Evolutionary conservation across 2,329 filamentous ascomycete genomes (phyloP).

Genomic region (Neofusicoccum ribis): DNA sequence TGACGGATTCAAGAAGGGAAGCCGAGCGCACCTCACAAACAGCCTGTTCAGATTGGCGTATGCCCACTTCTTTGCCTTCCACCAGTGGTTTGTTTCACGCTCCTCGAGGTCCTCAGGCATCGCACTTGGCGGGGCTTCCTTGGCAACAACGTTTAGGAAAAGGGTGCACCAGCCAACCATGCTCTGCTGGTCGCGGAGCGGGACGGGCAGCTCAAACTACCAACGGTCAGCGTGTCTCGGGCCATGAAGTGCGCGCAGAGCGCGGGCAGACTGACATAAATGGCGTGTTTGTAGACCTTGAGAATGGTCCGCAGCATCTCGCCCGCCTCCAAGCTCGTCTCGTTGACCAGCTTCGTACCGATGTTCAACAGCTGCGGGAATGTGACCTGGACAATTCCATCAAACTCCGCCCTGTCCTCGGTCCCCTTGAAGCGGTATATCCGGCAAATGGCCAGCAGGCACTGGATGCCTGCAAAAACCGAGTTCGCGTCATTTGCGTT

Average conservation of each 20-base stretch:
- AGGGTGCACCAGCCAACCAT: constrained; percentile 96
- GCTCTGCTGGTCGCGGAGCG: constrained; percentile 74
- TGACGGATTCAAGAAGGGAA: constrained; percentile 21
- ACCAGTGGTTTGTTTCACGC: constrained; percentile 94
- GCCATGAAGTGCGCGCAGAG: background rate
- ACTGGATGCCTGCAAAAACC: constrained; percentile 91
- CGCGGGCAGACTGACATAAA: constrained; percentile 68
- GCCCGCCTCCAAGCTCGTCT: constrained; percentile 89
- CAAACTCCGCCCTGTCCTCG: constrained; percentile 80
- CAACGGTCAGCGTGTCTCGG: constrained; percentile 28
- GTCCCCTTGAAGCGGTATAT: constrained; percentile 93
- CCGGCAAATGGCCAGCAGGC: constrained; percentile 88
- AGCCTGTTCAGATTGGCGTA: constrained; percentile 97
- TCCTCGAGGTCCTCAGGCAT: constrained; percentile 80
- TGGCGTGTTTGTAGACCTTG: constrained; percentile 97
- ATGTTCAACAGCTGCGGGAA: constrained; percentile 87
- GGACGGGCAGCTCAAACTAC: constrained; percentile 81
- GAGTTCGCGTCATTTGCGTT: constrained; percentile 82
- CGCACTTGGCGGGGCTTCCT: constrained; percentile 75
- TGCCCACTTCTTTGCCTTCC: constrained; percentile 99
- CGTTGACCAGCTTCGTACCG: constrained; percentile 83
- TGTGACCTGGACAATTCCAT: constrained; percentile 87
- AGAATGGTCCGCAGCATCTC: constrained; percentile 95
- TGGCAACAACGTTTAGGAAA: constrained; percentile 86
- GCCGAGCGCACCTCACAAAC: constrained; percentile 70